Conservation (phyloP, 177 flowering plant species). For the Vitis hybrid region DNA sequence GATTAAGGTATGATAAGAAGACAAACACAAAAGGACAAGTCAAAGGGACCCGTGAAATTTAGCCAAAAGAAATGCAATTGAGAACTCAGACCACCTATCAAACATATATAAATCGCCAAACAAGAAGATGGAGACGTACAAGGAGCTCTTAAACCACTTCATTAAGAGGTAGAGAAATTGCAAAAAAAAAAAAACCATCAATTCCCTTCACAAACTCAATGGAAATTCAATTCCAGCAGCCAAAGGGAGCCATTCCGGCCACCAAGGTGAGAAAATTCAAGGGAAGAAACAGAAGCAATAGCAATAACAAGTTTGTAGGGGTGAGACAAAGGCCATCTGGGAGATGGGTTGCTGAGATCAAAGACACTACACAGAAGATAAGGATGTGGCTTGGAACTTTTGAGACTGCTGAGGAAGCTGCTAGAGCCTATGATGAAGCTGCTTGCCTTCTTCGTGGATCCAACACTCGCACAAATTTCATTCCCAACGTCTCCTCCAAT, state of each 20-base stretch:
- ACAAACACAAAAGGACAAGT: too few species aligned
- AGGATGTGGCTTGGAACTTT: constrained; percentile 95
- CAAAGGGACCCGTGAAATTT: not conserved
- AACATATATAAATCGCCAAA: constrained; percentile 27
- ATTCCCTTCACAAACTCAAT: constrained; percentile 19
- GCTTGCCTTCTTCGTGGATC: constrained; percentile 89
- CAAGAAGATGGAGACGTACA: constrained; percentile 23
- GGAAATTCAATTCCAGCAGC: constrained; percentile 68
- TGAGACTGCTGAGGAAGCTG: constrained; percentile 87
- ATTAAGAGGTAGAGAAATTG: constrained; percentile 2
- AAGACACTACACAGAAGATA: constrained; percentile 85
- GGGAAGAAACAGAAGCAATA: constrained; percentile 32
- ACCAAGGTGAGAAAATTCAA: constrained; percentile 41
- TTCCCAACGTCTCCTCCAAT: constrained; percentile 51
- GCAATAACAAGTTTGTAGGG: constrained; percentile 61
- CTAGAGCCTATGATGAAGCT: constrained; percentile 85
- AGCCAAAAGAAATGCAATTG: constrained; percentile 8
- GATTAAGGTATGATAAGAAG: too few species aligned
- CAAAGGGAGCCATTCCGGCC: constrained; percentile 12
- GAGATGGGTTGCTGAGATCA: constrained; percentile 91
- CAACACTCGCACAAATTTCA: constrained; percentile 82
- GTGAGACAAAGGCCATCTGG: constrained; percentile 91
- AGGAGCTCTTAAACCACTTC: constrained; percentile 24
- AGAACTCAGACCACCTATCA: constrained; percentile 32
- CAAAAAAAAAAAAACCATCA: not conserved